Conservation (phyloP, 169 alveolate genomes). For the Plasmodium coatneyi region DNA sequence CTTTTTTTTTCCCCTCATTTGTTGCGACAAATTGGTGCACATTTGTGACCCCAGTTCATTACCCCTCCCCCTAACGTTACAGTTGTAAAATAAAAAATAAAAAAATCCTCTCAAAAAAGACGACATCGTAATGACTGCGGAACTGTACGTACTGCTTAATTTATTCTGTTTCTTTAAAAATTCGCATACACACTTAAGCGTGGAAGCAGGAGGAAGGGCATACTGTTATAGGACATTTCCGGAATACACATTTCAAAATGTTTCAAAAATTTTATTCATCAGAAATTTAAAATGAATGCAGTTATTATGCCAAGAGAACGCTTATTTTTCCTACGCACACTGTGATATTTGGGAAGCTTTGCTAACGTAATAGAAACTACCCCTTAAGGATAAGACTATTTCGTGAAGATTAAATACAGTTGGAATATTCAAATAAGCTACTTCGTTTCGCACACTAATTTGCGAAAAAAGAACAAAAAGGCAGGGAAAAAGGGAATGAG, state of each 20-base stretch:
- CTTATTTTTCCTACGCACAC: neutral
- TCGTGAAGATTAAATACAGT: neutral
- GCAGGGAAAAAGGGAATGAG: neutral
- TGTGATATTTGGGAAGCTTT: neutral
- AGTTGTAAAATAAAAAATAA: neutral
- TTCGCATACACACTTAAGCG: neutral
- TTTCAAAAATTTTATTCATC: neutral
- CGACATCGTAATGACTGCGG: neutral
- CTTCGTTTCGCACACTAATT: neutral
- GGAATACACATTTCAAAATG: neutral
- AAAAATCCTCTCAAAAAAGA: neutral
- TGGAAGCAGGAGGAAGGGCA: neutral
- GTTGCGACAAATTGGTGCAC: neutral
- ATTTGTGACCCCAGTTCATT: neutral
- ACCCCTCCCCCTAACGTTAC: neutral
- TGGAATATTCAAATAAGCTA: neutral
- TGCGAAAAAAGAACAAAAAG: neutral
- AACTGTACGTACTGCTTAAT: neutral
- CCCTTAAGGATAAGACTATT: neutral
- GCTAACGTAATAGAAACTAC: neutral
- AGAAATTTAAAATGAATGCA: neutral
- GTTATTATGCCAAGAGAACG: neutral
- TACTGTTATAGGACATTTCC: neutral
- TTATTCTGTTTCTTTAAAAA: neutral
- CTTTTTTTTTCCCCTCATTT: neutral